Conservation (phyloP, 768 basidiomycete species). For the Tylopilus balloui region DNA sequence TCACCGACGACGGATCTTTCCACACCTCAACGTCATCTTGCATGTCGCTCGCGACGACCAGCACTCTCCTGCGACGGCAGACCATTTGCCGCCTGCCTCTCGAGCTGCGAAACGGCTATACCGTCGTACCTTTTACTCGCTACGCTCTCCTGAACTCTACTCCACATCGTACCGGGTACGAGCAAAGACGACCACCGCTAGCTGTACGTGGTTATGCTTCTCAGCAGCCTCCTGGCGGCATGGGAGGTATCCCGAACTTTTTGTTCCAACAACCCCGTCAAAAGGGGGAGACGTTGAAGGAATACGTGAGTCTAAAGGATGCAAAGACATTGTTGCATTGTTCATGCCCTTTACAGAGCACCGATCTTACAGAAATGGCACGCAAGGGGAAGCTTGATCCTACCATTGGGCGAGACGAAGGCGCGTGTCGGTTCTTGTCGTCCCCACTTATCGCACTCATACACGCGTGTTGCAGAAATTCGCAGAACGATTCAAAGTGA, state of each 20-base stretch:
- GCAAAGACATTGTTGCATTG: background rate
- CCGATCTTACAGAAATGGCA: slow-evolving; percentile 82
- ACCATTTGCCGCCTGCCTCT: slow-evolving; percentile 15
- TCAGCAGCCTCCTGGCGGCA: slow-evolving; percentile 40
- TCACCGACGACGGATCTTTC: too few relatives aligned
- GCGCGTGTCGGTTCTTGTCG: slow-evolving; percentile 29
- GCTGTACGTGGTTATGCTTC: slow-evolving; percentile 42
- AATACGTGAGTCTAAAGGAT: slow-evolving; percentile 53
- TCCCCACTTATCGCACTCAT: background rate
- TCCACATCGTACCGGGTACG: background rate
- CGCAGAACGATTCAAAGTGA: slow-evolving; percentile 86
- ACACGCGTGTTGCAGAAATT: slow-evolving; percentile 52
- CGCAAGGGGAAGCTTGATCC: slow-evolving; percentile 85
- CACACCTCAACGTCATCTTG: background rate
- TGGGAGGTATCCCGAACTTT: slow-evolving; percentile 52
- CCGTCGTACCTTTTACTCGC: slow-evolving; percentile 8
- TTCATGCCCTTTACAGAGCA: slow-evolving; percentile 45
- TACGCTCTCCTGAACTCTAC: background rate
- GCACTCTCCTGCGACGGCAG: background rate
- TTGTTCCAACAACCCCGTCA: slow-evolving; percentile 54
- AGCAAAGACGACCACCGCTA: background rate
- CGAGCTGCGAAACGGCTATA: slow-evolving; percentile 17
- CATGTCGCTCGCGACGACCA: slow-evolving; percentile 11
- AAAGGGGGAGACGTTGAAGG: slow-evolving; percentile 84
- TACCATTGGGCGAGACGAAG: slow-evolving; percentile 85